Conservation (phyloP, 495 filamentous ascomycete genomes). For the Penicillium subrubescens region DNA sequence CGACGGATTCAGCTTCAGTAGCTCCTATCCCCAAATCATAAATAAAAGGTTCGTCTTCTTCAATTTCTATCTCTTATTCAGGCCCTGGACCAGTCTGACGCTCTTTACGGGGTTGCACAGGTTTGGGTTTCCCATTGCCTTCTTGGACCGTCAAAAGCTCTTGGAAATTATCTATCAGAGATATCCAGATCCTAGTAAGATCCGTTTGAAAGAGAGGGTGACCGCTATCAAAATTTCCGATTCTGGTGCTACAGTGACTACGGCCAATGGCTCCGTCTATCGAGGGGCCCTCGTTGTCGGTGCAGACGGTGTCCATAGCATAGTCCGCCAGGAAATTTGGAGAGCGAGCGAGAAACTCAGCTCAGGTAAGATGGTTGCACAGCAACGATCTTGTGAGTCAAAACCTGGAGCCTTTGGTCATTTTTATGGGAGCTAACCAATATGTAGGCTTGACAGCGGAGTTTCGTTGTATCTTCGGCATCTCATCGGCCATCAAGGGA, state of each 20-base stretch:
- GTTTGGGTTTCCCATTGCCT: constrained; percentile 25
- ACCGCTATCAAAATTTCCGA: constrained; percentile 2
- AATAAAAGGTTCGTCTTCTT: neutral
- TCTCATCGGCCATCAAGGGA: constrained; percentile 14
- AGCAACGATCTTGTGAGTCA: constrained; percentile 19
- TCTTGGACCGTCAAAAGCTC: constrained; percentile 36
- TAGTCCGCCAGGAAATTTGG: constrained; percentile 16
- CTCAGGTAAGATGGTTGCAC: neutral
- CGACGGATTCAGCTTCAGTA: constrained; percentile 8
- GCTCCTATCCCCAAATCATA: neutral
- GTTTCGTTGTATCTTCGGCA: constrained; percentile 26
- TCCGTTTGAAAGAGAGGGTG: constrained; percentile 20
- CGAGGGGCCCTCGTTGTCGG: constrained; percentile 10
- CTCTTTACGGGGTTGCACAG: constrained; percentile 19
- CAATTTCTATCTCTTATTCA: neutral
- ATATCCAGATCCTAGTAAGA: constrained; percentile 9
- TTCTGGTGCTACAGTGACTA: constrained; percentile 12
- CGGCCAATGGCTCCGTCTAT: constrained; percentile 32
- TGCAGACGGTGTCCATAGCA: constrained; percentile 33
- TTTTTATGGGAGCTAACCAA: neutral
- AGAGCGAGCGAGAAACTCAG: neutral
- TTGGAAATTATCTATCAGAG: constrained; percentile 22
- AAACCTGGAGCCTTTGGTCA: neutral
- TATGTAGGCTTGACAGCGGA: constrained; percentile 20
- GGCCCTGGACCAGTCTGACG: neutral